A percentile compares a stretch with the other conserved stretches of the same genome.
Conservation (phyloP, 2,329 filamentous ascomycete species). For the Fusarium virguliforme region DNA sequence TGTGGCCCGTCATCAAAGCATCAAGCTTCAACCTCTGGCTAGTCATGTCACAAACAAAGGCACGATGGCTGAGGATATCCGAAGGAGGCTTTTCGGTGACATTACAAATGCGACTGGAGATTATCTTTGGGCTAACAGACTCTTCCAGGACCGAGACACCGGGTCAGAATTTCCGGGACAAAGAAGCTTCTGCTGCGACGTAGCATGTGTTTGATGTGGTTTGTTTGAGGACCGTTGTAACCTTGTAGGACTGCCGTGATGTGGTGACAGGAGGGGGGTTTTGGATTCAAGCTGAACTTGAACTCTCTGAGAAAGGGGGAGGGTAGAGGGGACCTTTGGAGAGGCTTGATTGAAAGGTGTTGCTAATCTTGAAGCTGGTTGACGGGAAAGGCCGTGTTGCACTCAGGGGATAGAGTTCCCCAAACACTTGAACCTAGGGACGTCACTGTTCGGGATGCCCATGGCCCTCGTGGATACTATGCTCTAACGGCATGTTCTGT, state of each 20-base stretch:
- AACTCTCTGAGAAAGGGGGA: background rate
- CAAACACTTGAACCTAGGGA: too few relatives aligned
- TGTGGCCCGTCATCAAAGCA: constrained; percentile 17
- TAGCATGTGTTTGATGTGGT: background rate
- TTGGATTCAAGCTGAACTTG: background rate
- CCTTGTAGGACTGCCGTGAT: constrained; percentile 1
- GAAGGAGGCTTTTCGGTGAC: background rate
- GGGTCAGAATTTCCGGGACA: background rate
- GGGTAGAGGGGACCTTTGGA: background rate
- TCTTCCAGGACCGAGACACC: background rate
- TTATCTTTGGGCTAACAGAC: background rate
- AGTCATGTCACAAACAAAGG: constrained; percentile 19
- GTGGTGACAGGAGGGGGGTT: background rate
- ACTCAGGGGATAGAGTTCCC: too few relatives aligned
- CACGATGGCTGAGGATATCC: constrained; percentile 19
- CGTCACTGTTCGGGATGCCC: too few relatives aligned
- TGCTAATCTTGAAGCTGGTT: background rate
- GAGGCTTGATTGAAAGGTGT: background rate
- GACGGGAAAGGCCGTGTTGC: too few relatives aligned
- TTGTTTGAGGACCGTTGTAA: constrained; percentile 2
- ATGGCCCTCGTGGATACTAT: too few relatives aligned
- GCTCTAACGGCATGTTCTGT: too few relatives aligned
- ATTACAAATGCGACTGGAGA: constrained; percentile 3
- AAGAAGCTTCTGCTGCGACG: background rate
- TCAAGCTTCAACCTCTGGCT: constrained; percentile 17